Evolutionary conservation across 805 yeast genomes (phyloP).

Genomic region (Diddensiella caesifluorescens): DNA sequence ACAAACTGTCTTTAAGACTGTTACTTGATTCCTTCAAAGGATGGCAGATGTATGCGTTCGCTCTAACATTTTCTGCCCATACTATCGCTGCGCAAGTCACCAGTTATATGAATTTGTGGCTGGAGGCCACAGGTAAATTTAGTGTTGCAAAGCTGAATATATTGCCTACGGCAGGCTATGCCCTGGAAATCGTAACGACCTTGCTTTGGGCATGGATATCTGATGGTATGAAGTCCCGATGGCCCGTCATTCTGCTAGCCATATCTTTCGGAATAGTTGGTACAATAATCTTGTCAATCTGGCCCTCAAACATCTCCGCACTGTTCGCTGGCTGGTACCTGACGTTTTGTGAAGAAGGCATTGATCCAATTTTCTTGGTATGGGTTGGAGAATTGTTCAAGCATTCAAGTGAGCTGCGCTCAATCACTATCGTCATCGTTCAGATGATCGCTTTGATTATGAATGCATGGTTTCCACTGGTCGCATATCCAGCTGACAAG

Average conservation of each 20-base stretch:
- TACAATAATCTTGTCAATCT: conserved; percentile 1
- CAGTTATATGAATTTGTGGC: conserved; percentile 7
- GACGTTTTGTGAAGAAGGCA: conserved; percentile 1
- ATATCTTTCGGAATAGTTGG: conserved; percentile 2
- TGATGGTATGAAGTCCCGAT: conserved; percentile 4
- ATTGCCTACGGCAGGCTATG: conserved; percentile 6
- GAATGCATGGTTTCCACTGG: conserved; percentile 8
- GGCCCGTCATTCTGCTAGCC: conserved; percentile 5
- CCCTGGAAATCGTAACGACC: conserved; percentile 4
- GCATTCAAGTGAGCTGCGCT: not conserved
- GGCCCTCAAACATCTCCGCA: not conserved
- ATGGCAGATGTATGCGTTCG: conserved; percentile 5
- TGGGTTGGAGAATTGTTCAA: conserved; percentile 4
- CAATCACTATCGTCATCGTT: not conserved
- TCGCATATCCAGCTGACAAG: conserved; percentile 7
- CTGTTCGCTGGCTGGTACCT: conserved; percentile 7
- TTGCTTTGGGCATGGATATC: conserved; percentile 8
- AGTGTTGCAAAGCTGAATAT: conserved; percentile 4
- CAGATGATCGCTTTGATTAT: conserved; percentile 4
- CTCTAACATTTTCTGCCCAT: conserved; percentile 2
- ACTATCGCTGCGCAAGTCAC: conserved; percentile 6
- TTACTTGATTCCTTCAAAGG: not conserved
- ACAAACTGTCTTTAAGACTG: not conserved
- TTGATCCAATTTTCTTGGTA: conserved; percentile 3
- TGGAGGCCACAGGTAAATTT: conserved; percentile 1